These are phyloP conservation scores for Camelina sativa DNA, from an alignment of 345 rosid species.

Conservation along the genomic window DNA sequence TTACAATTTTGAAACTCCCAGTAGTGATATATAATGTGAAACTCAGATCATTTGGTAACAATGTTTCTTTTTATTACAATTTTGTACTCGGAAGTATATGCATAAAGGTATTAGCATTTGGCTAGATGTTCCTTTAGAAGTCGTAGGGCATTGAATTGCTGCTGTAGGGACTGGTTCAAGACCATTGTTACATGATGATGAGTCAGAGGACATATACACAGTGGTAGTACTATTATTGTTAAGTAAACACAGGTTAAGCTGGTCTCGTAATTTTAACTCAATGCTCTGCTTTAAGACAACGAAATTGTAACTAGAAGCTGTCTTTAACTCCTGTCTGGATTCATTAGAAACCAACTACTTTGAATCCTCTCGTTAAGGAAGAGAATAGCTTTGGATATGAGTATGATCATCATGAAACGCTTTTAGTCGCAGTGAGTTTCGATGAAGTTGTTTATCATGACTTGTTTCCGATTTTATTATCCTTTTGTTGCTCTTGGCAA, in stretches of 20 bases:
- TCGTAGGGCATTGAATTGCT: conserved; percentile 85
- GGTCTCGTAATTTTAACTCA: too few relatives aligned
- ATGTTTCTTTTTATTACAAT: neutral
- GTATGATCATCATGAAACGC: conserved; percentile 75
- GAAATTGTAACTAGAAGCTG: neutral
- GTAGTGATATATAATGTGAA: conserved; percentile 2
- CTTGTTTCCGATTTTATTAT: neutral
- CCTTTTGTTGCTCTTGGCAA: neutral
- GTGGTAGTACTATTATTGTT: conserved; percentile 47
- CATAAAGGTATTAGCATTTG: conserved; percentile 80
- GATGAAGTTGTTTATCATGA: neutral
- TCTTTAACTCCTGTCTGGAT: neutral
- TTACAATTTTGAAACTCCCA: neutral
- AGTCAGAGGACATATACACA: conserved; percentile 73
- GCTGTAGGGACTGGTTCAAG: conserved; percentile 90
- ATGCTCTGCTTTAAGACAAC: neutral
- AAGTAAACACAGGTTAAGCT: neutral
- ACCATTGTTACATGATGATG: conserved; percentile 73
- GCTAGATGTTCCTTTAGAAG: conserved; percentile 96
- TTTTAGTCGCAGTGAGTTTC: conserved; percentile 58
- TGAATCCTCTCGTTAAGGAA: neutral
- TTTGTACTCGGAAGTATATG: conserved; percentile 65
- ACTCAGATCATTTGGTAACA: conserved; percentile 12
- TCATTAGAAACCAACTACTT: neutral
- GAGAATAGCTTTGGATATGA: conserved; percentile 46